Evolutionary conservation across 1,284 basidiomycete genomes (phyloP), one percentile per base, ranked within the genome.

Genomic region (Paramarasmius palmivorus): DNA sequence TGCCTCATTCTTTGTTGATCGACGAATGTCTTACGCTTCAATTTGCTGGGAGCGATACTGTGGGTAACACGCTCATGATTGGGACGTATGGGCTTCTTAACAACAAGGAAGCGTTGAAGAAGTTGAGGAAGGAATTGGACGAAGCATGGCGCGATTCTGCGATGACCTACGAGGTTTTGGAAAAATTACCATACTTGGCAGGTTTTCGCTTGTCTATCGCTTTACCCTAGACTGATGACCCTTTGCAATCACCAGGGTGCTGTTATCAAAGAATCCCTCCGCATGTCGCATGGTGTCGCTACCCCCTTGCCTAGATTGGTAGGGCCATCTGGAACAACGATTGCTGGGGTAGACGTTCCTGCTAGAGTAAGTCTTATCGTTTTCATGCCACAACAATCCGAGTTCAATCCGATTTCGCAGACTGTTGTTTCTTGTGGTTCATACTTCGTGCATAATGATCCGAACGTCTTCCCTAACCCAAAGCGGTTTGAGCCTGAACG

Each of bases 121-220:
- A 47, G 38, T 32, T 61, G 6, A 35, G 45, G 29, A 35, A 47
- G 17, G 59, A 61, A 34, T 50, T 60, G 38, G 17, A 19, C 17
- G 39, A 60, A 10, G 59, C 49, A 22, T 61, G 60, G 60, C 59
- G 52, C n/a, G 54, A 60, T 20, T 26, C 32, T 29, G 17, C 19
- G 5, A 34, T 58, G 12, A 42, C 32, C 14, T 53, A 36, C 34
- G 44, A 25, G 14, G 36, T 14, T 4, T 36, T 58, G 20, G 56
- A 61, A 45, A 56, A 59, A 39, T 45, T 61, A 34, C 60, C 60
- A 17, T 61, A 61, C n/a, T n/a, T n/a, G n/a, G n/a, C n/a, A n/a
- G n/a, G n/a, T n/a, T n/a, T n/a, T n/a, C n/a, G n/a, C n/a, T n/a
- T n/a, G n/a, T n/a, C n/a, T n/a, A n/a, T n/a, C n/a, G n/a, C n/a